Conservation (phyloP, 192 early-diverging fungal species). For the Entomortierella lignicola region DNA sequence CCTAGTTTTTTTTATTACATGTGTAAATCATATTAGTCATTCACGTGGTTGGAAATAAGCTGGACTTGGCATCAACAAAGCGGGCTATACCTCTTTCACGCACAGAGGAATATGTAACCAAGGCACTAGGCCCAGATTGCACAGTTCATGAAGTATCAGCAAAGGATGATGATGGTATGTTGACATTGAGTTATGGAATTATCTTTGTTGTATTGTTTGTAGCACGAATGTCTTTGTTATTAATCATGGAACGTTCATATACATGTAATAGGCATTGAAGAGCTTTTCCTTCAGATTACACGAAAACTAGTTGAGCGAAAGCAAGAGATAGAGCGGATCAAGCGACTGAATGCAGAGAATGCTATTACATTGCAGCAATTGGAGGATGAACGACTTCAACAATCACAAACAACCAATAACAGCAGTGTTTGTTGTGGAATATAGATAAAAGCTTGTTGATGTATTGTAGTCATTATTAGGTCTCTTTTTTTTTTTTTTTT, state of each 20-base stretch:
- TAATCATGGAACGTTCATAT: too few relatives aligned
- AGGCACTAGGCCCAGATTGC: slow-evolving; percentile 68
- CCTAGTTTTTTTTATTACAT: not conserved
- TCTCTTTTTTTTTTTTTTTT: slow-evolving; percentile 7
- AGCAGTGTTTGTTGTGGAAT: slow-evolving; percentile 47
- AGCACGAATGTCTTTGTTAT: not conserved
- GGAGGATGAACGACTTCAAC: slow-evolving; percentile 48
- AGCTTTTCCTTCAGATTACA: slow-evolving; percentile 65
- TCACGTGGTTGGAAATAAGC: slow-evolving; percentile 78
- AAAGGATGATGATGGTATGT: slow-evolving; percentile 75
- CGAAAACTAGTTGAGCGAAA: slow-evolving; percentile 58
- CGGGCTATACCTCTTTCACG: slow-evolving; percentile 68
- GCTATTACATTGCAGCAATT: slow-evolving; percentile 52
- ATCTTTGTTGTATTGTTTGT: slow-evolving; percentile 1
- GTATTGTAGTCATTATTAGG: not conserved
- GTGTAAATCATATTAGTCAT: slow-evolving; percentile 58
- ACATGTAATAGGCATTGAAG: slow-evolving; percentile 57
- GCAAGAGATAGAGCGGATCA: slow-evolving; percentile 50
- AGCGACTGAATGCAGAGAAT: slow-evolving; percentile 48
- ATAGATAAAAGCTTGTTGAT: slow-evolving; percentile 7
- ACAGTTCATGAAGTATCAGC: slow-evolving; percentile 77
- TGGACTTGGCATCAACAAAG: slow-evolving; percentile 70
- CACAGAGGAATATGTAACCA: slow-evolving; percentile 71
- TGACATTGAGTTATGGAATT: not conserved
- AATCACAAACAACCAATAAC: slow-evolving; percentile 34